Conservation (phyloP, 306 rosid species). For the Trifolium subterraneum region DNA sequence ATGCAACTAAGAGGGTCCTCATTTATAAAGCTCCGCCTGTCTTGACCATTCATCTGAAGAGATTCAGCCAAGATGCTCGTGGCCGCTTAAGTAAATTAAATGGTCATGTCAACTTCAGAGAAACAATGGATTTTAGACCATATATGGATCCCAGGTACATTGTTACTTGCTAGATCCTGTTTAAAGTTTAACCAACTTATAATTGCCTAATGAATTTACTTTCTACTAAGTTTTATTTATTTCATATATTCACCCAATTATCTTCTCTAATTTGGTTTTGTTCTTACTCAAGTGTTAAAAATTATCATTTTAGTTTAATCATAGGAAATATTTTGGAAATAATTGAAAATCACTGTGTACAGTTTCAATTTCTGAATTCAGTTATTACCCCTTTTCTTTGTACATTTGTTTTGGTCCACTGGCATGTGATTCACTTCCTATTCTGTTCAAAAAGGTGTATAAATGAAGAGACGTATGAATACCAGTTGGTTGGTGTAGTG, state of each 20-base stretch:
- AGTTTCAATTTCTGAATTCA: slow-evolving; percentile 18
- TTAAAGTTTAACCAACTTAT: slow-evolving; percentile 34
- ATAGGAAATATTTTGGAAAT: slow-evolving; percentile 17
- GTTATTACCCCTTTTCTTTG: not conserved
- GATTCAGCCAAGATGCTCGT: slow-evolving; percentile 93
- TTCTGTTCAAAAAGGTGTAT: slow-evolving; percentile 55
- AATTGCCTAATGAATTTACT: not conserved
- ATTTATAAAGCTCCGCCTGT: slow-evolving; percentile 79
- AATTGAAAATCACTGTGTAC: not conserved
- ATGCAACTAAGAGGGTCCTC: slow-evolving; percentile 85
- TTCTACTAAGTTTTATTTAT: not conserved
- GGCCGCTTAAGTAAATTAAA: slow-evolving; percentile 92
- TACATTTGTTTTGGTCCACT: slow-evolving; percentile 10
- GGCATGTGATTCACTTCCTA: slow-evolving; percentile 32
- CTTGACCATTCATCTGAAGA: slow-evolving; percentile 88
- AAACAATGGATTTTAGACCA: slow-evolving; percentile 79
- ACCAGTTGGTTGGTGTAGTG: slow-evolving; percentile 75
- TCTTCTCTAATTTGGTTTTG: slow-evolving; percentile 10
- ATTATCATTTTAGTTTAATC: slow-evolving; percentile 7
- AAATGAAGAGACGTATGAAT: slow-evolving; percentile 59
- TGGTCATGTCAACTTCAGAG: slow-evolving; percentile 81
- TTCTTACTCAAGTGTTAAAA: not conserved
- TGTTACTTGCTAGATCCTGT: slow-evolving; percentile 32
- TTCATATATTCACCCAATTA: not conserved
- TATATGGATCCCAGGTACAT: slow-evolving; percentile 88